A percentile compares a stretch with the other conserved stretches of the same genome.
Conservation (phyloP, 371 early-diverging fungal species). For the Amoeboaphelidium occidentale region DNA sequence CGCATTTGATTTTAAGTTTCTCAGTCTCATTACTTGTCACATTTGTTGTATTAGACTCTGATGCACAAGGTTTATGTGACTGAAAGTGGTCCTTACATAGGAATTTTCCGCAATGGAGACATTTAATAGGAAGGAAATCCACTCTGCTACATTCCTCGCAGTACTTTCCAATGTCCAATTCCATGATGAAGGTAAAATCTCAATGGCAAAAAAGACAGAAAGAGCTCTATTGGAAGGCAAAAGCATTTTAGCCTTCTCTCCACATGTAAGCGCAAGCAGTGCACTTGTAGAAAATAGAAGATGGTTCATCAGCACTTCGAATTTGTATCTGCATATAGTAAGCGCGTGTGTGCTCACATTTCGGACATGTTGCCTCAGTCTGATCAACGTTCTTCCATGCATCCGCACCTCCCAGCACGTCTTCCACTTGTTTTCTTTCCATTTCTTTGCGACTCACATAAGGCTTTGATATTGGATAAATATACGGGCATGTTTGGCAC, state of each 20-base stretch:
- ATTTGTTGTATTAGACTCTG: too few species aligned
- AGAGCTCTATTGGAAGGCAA: too few species aligned
- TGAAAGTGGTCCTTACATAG: too few species aligned
- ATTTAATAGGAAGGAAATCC: too few species aligned
- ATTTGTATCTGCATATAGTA: constrained; percentile 84
- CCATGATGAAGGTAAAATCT: too few species aligned
- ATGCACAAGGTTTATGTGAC: too few species aligned
- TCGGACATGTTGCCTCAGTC: constrained; percentile 60
- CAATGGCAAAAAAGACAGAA: too few species aligned
- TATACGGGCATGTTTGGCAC: constrained; percentile 73
- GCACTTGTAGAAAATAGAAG: constrained; percentile 56
- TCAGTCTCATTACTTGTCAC: too few species aligned
- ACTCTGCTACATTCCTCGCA: too few species aligned
- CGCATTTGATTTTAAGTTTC: too few species aligned
- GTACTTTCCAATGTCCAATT: too few species aligned
- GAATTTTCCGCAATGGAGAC: too few species aligned
- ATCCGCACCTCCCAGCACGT: constrained; percentile 72
- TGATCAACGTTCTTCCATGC: constrained; percentile 79
- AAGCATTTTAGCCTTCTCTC: background rate
- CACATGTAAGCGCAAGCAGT: background rate
- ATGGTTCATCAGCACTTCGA: constrained; percentile 87
- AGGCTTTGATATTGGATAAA: constrained; percentile 26
- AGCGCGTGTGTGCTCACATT: constrained; percentile 64
- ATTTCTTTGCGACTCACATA: constrained; percentile 25
- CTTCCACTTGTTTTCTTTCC: constrained; percentile 67